Base-by-base conservation (phyloP, 176 grass and related monocot species). In the Pontederia paniculata region DNA sequence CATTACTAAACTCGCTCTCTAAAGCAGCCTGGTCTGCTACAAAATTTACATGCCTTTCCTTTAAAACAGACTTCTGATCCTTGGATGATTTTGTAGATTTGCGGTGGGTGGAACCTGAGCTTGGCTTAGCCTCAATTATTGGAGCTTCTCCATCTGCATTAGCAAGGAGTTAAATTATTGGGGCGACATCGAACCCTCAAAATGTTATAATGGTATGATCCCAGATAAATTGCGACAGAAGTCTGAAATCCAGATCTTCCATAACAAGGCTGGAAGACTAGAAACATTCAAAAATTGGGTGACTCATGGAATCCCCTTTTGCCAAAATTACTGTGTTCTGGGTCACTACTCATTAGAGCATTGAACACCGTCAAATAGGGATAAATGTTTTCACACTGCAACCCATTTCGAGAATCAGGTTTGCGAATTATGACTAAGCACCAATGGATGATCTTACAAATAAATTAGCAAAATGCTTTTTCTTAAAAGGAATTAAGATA, bases 131-230 rank as follows among this genome's bases (percentile, higher is more conserved):
- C 58, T 81, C 57, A 10, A 81, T 70, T 6, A 69, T 73, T 57
- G 89, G 85, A 68, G 83, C 66, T 78, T 77, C 89, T 74, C 74
- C 76, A 76, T 95, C 89, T 88, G 60, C 7, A 64, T 23, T 23
- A 58, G 60, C 48, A 59, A 21, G 77, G 60, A 45, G 71, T 54
- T 53, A 48, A 65, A 12, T 48, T 28, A 11, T 13, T 67, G 16
- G 56, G 50, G 23, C 46, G 50, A 49, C 51, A 64, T 62, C 15
- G 11, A 23, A 10, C 7, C 11, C 0, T 21, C 1, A 10, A 55
- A 25, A 25, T 8, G 23, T 12, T 23, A 22, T 55, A 0, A 55
- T 22, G 52, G 12, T 21, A 8, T 23, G 5, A 21, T 18, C 17
- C 12, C 10, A 37, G 7, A 37, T 37, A 37, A 37, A 37, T 37